Evolutionary conservation across 2,329 filamentous ascomycete genomes (phyloP).

Genomic region (Venturia pyrina): DNA sequence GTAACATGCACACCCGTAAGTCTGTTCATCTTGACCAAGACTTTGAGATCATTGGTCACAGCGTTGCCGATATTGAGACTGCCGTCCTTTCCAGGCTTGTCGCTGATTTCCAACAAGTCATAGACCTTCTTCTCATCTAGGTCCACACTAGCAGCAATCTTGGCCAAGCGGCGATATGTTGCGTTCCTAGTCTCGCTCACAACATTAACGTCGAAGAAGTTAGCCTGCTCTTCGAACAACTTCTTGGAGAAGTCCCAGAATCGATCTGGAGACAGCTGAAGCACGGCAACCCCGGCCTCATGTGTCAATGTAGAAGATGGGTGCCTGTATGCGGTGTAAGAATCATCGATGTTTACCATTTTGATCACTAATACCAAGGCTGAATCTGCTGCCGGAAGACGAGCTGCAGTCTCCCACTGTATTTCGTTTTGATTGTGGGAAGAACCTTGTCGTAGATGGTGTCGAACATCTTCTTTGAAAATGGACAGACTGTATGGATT

Average conservation of each 20-base stretch:
- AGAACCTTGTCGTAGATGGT: constrained; percentile 60
- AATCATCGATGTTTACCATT: no score
- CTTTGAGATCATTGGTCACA: constrained; percentile 28
- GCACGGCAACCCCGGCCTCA: constrained; percentile 76
- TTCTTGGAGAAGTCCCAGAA: constrained; percentile 73
- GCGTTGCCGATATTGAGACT: constrained; percentile 68
- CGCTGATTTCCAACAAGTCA: constrained; percentile 55
- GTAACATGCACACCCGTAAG: constrained; percentile 80
- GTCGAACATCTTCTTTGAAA: constrained; percentile 63
- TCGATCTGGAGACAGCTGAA: constrained; percentile 55
- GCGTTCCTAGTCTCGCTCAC: constrained; percentile 76
- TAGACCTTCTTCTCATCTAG: constrained; percentile 63
- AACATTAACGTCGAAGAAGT: constrained; percentile 76
- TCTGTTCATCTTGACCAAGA: constrained; percentile 42
- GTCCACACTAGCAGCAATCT: constrained; percentile 59
- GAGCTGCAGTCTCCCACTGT: constrained; percentile 54
- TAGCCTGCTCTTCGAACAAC: constrained; percentile 59
- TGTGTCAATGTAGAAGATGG: constrained; percentile 42
- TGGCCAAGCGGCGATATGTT: constrained; percentile 71
- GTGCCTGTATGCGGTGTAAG: neutral
- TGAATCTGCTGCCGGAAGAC: constrained; percentile 89
- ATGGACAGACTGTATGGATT: constrained; percentile 56
- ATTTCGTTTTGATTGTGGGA: constrained; percentile 53
- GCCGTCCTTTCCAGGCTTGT: constrained; percentile 57
- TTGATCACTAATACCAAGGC: constrained; percentile 80